Evolutionary conservation across 352 stramenopile species (phyloP), one percentile per base, ranked within the genome.

Genomic region (Globisporangium splendens): DNA sequence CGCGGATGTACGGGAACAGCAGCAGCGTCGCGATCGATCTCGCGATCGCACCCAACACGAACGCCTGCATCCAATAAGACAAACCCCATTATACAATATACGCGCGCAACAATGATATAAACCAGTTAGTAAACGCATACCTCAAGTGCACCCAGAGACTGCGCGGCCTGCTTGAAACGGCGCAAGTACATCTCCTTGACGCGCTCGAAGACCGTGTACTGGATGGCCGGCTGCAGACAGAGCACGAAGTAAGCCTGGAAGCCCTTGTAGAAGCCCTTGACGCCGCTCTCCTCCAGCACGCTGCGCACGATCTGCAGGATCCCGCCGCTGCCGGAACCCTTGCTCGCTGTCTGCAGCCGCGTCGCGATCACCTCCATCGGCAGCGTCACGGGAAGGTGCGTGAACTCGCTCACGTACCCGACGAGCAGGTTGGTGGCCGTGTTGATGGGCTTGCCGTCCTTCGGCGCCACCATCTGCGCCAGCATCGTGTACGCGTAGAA

Each of bases 191-290:
- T 28, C 46, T 73, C 66, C 61, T 92, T 85, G 57, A 94, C 56
- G 53, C 96, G 85, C 68, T 98, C 95, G 65, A 98, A 99, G 21
- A 98, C 85, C 14, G 96, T 98, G 70, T 98, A 98, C 65, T 98
- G 95, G 63, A 99, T 97, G 14, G 96, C 95, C 12, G 96, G 96
- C 77, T 99, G 98, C 50, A 99, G 72, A 69, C 95, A 98, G 18
- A 99, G 80, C 43, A 98, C 88, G 58, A 94, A 95, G 68, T 97
- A 98, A 7, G 94, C 87, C n/a, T 83, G 72, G 41, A 96, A 81
- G 17, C 86, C 87, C 56, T 93, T 93, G 77, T 96, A 96, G 53
- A 96, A 90, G 21, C 82, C 86, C 0, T 56, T 65, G 13, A 79
- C 43, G 20, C 83, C 80, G 64, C 72, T 89, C 43, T 95, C 79